These are phyloP conservation scores for Typha latifolia DNA, from an alignment of 176 grass and related monocot genomes.

Conservation along the genomic window DNA sequence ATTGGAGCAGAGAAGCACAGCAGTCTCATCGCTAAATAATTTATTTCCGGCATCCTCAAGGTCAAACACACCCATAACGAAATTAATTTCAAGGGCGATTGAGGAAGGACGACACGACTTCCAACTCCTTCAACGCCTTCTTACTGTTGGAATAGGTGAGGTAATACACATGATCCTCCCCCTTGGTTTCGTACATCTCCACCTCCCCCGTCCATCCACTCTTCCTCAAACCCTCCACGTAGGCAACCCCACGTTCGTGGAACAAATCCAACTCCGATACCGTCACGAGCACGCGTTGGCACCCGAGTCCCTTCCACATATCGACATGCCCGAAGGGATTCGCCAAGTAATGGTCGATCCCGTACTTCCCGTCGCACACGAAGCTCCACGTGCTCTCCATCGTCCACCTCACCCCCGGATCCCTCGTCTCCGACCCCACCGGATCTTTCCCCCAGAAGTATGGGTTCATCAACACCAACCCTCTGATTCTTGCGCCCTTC, in stretches of 20 bases:
- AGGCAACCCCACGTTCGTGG: conserved; percentile 17
- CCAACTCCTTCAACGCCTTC: conserved; percentile 30
- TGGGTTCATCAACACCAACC: conserved; percentile 40
- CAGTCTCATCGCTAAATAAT: too few species aligned
- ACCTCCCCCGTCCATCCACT: conserved; percentile 40
- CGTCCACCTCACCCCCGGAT: neutral
- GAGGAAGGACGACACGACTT: conserved; percentile 18
- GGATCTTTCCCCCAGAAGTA: conserved; percentile 33
- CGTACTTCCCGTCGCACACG: conserved; percentile 23
- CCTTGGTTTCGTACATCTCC: conserved; percentile 30
- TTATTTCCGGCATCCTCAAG: too few species aligned
- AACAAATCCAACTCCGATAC: conserved; percentile 26
- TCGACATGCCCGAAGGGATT: conserved; percentile 30
- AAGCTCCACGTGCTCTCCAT: conserved; percentile 25
- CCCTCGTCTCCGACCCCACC: conserved; percentile 19
- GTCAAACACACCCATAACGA: too few species aligned
- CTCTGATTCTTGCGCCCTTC: conserved; percentile 21
- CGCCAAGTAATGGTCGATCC: conserved; percentile 39
- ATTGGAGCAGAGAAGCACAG: too few species aligned
- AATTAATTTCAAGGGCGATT: conserved; percentile 2
- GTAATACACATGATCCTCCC: conserved; percentile 38
- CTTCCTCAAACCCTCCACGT: conserved; percentile 31
- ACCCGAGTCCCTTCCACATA: conserved; percentile 25
- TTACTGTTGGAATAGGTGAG: conserved; percentile 30
- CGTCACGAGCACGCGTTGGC: conserved; percentile 36